Base-by-base conservation (phyloP, 371 early-diverging fungal genomes). In the Rhizopus arrhizus region DNA sequence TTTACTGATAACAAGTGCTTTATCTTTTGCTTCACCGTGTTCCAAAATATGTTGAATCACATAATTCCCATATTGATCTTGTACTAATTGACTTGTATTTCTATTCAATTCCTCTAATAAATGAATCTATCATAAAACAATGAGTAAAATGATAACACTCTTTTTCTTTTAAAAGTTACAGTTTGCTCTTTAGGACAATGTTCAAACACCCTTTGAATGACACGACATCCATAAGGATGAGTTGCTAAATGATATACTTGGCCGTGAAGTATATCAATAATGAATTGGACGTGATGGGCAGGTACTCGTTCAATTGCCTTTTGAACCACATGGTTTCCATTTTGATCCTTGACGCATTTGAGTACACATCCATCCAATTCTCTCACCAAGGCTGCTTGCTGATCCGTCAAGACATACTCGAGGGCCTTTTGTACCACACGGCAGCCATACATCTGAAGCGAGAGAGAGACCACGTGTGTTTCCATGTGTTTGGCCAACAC, bases 321-420 rank as follows among this genome's bases (percentile, higher is more conserved):
- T 78, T 99, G 99, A 61, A 99, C 95, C 13, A 99, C 99, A 67
- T 99, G 99, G 77, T 99, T 99, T 48, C 99, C 99, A 74, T 99
- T 99, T 76, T 99, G 99, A 79, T 99, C 99, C 76, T 97, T 98
- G 62, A 99, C 97, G 56, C 99, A 95, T 70, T 95, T 95, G 36
- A 99, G 80, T 1, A 99, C 93, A 72, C 95, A 86, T 1, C 95
- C 97, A 60, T 96, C 93, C 38, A 91, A 75, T 64, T 90, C 91
- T 1, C 77, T 69, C 15, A 89, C 80, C 16, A 91, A 65, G 11
- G 69, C 61, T 3, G 81, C 67, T 57, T 84, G 85, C 32, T 82
- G 71, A n/a, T 80, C 73, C 60, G 88, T 88, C 15, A 85, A 81
- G 5, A 88, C 80, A 42, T 73, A 82, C 45, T 89, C 89, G 15